phyloP scores from a whole-genome alignment of 306 rosid species.

The Oxytropis ochrocephala region DNA sequence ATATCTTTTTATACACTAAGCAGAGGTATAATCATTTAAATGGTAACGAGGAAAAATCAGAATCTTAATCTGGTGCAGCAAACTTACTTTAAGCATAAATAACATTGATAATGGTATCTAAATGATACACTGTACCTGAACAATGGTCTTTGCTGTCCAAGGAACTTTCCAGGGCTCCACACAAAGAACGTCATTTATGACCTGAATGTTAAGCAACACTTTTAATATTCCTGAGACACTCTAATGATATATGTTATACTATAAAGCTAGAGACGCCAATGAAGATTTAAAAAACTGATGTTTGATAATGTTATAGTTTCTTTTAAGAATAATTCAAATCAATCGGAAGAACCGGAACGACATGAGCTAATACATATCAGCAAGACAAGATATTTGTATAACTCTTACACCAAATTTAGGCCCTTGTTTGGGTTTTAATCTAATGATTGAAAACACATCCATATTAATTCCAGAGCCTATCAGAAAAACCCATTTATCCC shows the following conservation, averaged over 20 bases:
- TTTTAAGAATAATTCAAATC: not conserved
- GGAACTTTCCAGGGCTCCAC: slow-evolving; percentile 53
- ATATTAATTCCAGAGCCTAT: not conserved
- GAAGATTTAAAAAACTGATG: not conserved
- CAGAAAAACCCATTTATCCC: not conserved
- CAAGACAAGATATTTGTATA: not conserved
- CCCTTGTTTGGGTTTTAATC: not conserved
- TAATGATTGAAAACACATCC: not conserved
- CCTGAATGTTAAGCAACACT: slow-evolving; percentile 26
- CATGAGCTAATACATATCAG: not conserved
- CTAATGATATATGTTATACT: not conserved
- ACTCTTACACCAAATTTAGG: not conserved
- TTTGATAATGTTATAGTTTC: not conserved
- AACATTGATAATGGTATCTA: not conserved
- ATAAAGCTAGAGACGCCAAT: not conserved
- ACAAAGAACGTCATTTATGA: slow-evolving; percentile 18
- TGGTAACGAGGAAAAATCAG: not conserved
- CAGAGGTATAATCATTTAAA: not conserved
- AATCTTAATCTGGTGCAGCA: not conserved
- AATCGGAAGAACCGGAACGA: slow-evolving; percentile 7
- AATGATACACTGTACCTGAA: slow-evolving; percentile 39
- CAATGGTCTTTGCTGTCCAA: slow-evolving; percentile 50
- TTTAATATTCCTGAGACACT: not conserved
- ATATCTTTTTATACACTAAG: not conserved
- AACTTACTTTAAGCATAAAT: slow-evolving; percentile 6